Evolutionary conservation across 768 basidiomycete species (phyloP), one percentile per base, ranked within the genome.

Genomic region (Tubosaeta sp.): DNA sequence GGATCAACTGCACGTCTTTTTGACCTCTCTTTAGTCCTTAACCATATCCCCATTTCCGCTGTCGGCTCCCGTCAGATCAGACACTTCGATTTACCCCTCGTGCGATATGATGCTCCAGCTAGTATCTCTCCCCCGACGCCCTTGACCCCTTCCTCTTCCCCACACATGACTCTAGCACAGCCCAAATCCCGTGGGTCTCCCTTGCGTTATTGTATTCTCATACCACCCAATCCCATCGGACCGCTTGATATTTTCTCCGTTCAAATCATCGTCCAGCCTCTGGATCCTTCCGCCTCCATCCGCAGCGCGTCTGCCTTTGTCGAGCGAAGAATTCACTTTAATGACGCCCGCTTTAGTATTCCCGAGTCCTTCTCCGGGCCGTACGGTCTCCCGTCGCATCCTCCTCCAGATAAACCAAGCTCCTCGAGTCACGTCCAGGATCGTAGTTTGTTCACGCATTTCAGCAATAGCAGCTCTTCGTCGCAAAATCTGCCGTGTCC

Each of bases 191-290:
- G 80, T 51, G 75, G 78, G 1, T 80, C 82, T 6, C 65, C 76
- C 43, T 71, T 89, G 63, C 79, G 78, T 48, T 91, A 88, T 65
- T 73, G 73, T 44, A 62, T 88, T 43, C 73, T 78, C 54, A 59
- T 75, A 0, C 85, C 88, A 27, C 70, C 75, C 19, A 60, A 71
- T 38, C 79, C 88, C 7, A 75, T 89, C 46, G 88, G 86, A 19
- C 89, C 89, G 25, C 73, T 80, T 42, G 89, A 91, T 66, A 75
- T 87, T 33, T 75, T 91, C 27, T 79, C 86, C 49, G 76, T 88
- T 51, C 77, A 81, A 13, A 71, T 91, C 52, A 73, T 76, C 47
- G 72, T 89, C 43, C 75, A 78, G n/a, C 82, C 86, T 7, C 55
- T 77, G 39, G 84, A 88, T 56, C 68, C 75, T n/a, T 67, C 68